Percentiles rank a stretch among this genome's conserved stretches.
phyloP scores from a whole-genome alignment of 2,329 filamentous ascomycete genomes.

The Colletotrichum sp. region DNA sequence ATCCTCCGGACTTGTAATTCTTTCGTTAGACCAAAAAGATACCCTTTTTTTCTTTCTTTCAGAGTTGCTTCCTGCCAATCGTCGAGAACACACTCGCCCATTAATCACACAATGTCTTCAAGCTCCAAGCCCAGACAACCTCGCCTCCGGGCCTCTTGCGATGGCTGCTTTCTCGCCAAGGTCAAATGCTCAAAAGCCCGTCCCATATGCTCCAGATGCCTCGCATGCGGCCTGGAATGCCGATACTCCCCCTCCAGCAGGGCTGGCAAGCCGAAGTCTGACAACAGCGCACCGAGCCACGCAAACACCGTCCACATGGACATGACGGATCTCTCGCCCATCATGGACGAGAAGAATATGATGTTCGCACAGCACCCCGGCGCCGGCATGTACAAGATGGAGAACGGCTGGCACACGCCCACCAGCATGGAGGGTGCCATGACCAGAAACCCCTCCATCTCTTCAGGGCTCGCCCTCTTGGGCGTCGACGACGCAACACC shows the following conservation, averaged over 20 bases:
- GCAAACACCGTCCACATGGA: conserved; percentile 26
- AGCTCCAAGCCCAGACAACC: conserved; percentile 40
- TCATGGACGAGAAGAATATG: conserved; percentile 33
- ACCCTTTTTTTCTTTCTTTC: background rate
- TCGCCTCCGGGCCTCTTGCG: conserved; percentile 54
- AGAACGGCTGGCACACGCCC: conserved; percentile 44
- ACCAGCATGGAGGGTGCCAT: conserved; percentile 38
- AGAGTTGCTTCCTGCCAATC: background rate
- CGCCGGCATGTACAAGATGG: conserved; percentile 39
- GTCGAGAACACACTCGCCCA: background rate
- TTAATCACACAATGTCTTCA: conserved; percentile 19
- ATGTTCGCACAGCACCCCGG: conserved; percentile 31
- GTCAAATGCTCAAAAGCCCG: conserved; percentile 60
- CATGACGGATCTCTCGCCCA: conserved; percentile 26
- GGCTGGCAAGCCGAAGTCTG: conserved; percentile 53
- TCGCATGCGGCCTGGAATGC: conserved; percentile 54
- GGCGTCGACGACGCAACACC: conserved; percentile 32
- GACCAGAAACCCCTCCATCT: conserved; percentile 37
- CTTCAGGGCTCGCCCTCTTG: conserved; percentile 35
- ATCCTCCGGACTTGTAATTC: background rate
- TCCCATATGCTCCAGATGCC: conserved; percentile 59
- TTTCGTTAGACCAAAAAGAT: conserved; percentile 14
- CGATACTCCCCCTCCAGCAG: conserved; percentile 58
- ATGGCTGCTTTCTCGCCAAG: conserved; percentile 61
- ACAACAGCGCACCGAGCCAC: conserved; percentile 24